A percentile compares a stretch with the other conserved stretches of the same genome.
Evolutionary conservation across 2,329 filamentous ascomycete species (phyloP).

Genomic region (Pyrenophora teres): DNA sequence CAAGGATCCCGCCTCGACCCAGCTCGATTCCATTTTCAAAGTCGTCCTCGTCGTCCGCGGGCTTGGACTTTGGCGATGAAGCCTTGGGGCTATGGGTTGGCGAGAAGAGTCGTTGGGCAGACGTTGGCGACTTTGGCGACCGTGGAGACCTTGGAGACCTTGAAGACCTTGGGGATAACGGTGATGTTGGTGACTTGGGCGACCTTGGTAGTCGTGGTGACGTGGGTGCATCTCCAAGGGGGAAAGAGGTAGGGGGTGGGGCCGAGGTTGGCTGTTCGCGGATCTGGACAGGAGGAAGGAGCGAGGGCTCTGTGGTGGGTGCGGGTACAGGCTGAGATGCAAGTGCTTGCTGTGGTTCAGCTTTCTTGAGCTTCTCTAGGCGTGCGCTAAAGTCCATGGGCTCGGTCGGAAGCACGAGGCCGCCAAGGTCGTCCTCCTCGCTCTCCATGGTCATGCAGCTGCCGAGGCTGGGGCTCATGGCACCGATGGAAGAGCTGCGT

Average conservation of each 20-base stretch:
- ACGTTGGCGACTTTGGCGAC: constrained; percentile 22
- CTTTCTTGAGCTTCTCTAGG: constrained; percentile 70
- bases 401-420: constrained; percentile 82
- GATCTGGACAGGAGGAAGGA: constrained; percentile 24
- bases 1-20: constrained; percentile 80
- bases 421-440: constrained; percentile 89
- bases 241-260: constrained; percentile 22
- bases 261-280: constrained; percentile 38
- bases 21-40: constrained; percentile 87
- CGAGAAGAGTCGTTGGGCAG: constrained; percentile 21
- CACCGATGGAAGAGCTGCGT: constrained; percentile 84
- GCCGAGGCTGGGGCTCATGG: constrained; percentile 87
- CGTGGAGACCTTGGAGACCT: constrained; percentile 8
- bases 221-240: not conserved
- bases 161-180: constrained; percentile 19
- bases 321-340: not conserved
- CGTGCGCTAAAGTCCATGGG: constrained; percentile 82
- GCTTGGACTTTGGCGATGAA: constrained; percentile 18
- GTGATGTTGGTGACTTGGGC: constrained; percentile 21
- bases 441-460: constrained; percentile 92
- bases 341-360: constrained; percentile 39
- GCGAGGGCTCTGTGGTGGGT: constrained; percentile 15
- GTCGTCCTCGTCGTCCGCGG: constrained; percentile 64
- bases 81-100: constrained; percentile 26
- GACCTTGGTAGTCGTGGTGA: constrained; percentile 14